Evolutionary conservation across 805 yeast species (phyloP), one percentile per base, ranked within the genome.

Genomic region (Starmerella riodocensis): DNA sequence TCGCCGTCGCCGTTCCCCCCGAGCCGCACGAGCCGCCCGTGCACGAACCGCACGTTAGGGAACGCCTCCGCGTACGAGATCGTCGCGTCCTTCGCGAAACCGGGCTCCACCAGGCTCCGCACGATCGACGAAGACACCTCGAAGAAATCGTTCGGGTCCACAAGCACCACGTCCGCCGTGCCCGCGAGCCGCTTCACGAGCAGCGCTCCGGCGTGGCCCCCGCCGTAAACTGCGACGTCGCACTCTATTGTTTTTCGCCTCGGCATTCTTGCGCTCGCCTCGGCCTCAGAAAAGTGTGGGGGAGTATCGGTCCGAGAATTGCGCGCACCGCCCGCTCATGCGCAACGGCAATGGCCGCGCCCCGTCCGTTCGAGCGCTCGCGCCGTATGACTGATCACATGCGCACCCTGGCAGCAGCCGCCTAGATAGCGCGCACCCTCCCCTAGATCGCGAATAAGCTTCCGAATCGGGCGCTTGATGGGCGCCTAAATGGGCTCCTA

Each of bases 191-290:
- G 6, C 14, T 27, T 24, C 14, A 37, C 41, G 22, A 32, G 14
- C 18, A 38, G 9, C 9, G 32, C 37, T 4, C 41, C 41, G 19
- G 34, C 37, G 22, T 38, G 41, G 32, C 41, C 41, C 4, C 41
- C 41, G 23, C 41, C 41, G 30, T 38, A 38, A 17, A 38, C 21
- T 18, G 29, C 41, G 5, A 38, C 41, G 24, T 38, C 41, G 19
- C 11, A 32, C 13, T 29, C 21, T 13, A 29, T 29, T 8, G 18
- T 28, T 7, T 28, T 24, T 12, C n/a, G n/a, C n/a, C n/a, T n/a
- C n/a, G n/a, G n/a, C n/a, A n/a, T n/a, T n/a, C n/a, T n/a, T n/a
- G n/a, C n/a, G n/a, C n/a, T n/a, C n/a, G n/a, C n/a, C n/a, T n/a
- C n/a, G n/a, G n/a, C n/a, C n/a, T n/a, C n/a, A n/a, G n/a, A n/a